Evolutionary conservation across 1,139 yeast genomes (phyloP), one percentile per base, ranked within the genome.

Genomic region (Hemisphaericaspora subhashii): DNA sequence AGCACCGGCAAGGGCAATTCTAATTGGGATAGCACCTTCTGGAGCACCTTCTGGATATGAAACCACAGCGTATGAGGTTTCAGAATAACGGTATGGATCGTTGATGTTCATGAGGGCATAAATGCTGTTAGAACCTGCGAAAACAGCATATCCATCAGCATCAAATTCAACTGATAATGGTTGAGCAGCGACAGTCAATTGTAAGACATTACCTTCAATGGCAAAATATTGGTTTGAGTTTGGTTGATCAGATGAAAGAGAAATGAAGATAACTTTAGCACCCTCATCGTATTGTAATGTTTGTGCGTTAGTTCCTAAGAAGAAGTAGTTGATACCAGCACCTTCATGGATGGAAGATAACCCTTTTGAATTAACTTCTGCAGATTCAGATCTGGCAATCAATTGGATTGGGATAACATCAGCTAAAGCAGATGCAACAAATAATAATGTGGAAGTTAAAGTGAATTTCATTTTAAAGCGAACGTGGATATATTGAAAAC

Each of bases 201-300:
- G 44, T 21, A 44, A 30, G 30, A 47, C 38, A 28, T 37, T 31
- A 18, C 41, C 43, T 3, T 22, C 32, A 30, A 43, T 30, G 12
- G 41, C 39, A 16, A 47, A 44, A 11, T 17, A 35, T 38, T 44
- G 46, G 24, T 22, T 30, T 16, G 32, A 22, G 15, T 32, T 27
- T 18, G 38, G 38, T 15, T 25, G 13, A n/a, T 33, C 32, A 23
- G 38, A n/a, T n/a, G 20, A 17, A 14, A 40, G 22, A 22, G 35
- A 39, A 21, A 73, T 48, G 55, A 69, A 67, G 33, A 68, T 52
- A 53, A 67, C 72, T 60, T 70, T 64, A 50, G 74, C 57, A 40
- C 72, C 83, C 33, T 83, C 83, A 53, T 83, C 82, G 55, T 72
- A 79, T 52, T 74, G 81, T 33, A 50, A 37, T 16, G 39, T 34